Base-by-base conservation (phyloP, 805 yeast species). In the Saccharomyces cerevisiae region DNA sequence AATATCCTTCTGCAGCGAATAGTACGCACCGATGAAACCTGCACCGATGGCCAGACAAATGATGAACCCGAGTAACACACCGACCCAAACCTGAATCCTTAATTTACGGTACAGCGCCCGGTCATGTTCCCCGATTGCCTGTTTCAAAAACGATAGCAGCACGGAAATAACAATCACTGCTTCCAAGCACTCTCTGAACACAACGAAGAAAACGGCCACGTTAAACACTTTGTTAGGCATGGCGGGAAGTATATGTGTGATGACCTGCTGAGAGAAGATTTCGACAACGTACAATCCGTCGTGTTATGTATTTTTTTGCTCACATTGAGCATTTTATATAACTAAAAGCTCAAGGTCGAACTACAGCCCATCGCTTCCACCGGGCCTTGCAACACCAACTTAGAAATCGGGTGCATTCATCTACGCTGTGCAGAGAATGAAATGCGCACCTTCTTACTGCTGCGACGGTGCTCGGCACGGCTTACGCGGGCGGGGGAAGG, bases 11-110 rank as follows among this genome's bases (percentile, higher is more conserved):
- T 85, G 84, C 51, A 87, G 77, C 41, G 87, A 74, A 70, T 92
- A 92, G 76, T 89, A 92, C 24, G 89, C 90, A 71, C 96, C 99
- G 69, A 92, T 91, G 74, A 92, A 91, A 54, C 90, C 96, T 73
- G 87, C 85, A 70, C 99, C 99, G 59, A 92, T 76, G 53, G 82
- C 78, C 50, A 92, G 65, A 85, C 98, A 92, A 51, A 89, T 71
- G 28, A 86, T 59, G 30, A 92, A 76, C 61, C 98, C 99, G 3
- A 75, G 49, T 4, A 74, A 69, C 2, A 94, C 79, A 54, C 99
- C 99, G 3, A 76, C 49, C 97, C 97, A 92, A 51, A 92, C 92
- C 69, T 92, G 98, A 68, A 73, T 74, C n/a, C 77, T 70, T 58
- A 92, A 74, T 53, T 76, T 77, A 60, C 81, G 83, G 72, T 87